Evolutionary conservation across 2,329 filamentous ascomycete genomes (phyloP), one percentile per base, ranked within the genome.

Genomic region (Cladosporium sp.): DNA sequence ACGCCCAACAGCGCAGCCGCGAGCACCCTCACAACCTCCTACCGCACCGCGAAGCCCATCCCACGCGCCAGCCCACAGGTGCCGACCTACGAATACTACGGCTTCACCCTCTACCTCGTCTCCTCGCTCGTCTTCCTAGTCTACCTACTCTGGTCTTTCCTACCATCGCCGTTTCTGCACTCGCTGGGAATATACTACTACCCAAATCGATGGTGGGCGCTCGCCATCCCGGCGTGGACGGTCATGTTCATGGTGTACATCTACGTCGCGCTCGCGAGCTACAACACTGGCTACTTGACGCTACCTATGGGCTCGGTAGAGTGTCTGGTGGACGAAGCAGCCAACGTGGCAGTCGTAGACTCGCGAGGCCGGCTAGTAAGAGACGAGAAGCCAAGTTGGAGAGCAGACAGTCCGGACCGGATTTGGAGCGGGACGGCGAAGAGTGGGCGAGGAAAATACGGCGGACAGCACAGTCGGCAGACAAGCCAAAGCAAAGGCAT

Each of bases 21-120:
- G 4, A 84, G 83, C 15, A 86, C 90, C 44, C 84, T 88, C 32
- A 84, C 74, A 1, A 73, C 70, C 61, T 75, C 72, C 80, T 75
- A 88, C 85, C 61, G 88, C 85, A 65, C 83, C 81, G 59, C 83
- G 82, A 68, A 86, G 83, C 68, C 89, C 86, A 1, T 97, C 21
- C 92, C 93, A 6, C 90, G 92, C 65, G 93, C 93, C 1, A 90
- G 90, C 64, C 95, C 95, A 1, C 93, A 95, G 76, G 93, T 99
- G 2, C 95, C 95, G n/a, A 99, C 95, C 0, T 98, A 99, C 81
- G 95, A 99, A 78, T 99, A 98, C 86, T 98, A 98, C 78, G 95
- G 95, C 77, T 99, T 99, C 80, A 94, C 96, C 64, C 86, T 99
- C 59, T 98, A 99, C 81, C 86, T 99, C 47, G 92, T 94, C 75